phyloP scores from a whole-genome alignment of 352 stramenopile genomes.

The Phytophthora cajani region DNA sequence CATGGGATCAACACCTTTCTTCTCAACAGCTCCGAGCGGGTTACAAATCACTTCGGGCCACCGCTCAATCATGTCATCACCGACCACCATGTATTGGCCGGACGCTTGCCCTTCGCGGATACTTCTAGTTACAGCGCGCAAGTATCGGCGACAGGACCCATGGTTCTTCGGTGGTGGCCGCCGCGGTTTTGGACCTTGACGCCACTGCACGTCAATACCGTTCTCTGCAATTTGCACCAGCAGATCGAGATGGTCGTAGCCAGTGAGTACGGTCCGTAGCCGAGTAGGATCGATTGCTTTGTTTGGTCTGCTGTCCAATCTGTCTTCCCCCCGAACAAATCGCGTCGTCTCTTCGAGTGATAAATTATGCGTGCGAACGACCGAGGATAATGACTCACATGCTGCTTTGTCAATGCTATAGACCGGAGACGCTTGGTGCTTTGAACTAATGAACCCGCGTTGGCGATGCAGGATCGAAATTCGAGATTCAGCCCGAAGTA shows the following conservation, averaged over 20 bases:
- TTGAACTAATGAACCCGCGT: not conserved
- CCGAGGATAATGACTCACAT: not conserved
- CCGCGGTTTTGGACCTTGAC: not conserved
- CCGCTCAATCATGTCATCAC: conserved; percentile 3
- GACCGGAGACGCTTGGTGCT: not conserved
- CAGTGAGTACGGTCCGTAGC: not conserved
- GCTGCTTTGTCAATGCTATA: not conserved
- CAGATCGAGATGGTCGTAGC: conserved; percentile 3
- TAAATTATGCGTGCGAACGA: not conserved
- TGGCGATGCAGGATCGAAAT: not conserved
- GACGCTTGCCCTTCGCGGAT: not conserved
- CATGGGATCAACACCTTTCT: conserved; percentile 15
- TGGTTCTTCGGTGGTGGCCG: conserved; percentile 14
- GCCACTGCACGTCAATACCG: conserved; percentile 6
- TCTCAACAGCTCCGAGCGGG: conserved; percentile 22
- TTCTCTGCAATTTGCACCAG: conserved; percentile 6
- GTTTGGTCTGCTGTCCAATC: not conserved
- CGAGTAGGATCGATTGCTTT: not conserved
- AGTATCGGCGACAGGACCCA: not conserved
- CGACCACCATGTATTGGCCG: conserved; percentile 23
- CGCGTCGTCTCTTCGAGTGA: not conserved
- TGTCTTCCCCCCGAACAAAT: not conserved
- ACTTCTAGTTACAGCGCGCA: conserved; percentile 7
- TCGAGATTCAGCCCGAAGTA: not conserved
- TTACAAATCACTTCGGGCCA: conserved; percentile 12